Evolutionary conservation across 305 asterid species (phyloP).

Genomic region (Fraxinus platypoda): DNA sequence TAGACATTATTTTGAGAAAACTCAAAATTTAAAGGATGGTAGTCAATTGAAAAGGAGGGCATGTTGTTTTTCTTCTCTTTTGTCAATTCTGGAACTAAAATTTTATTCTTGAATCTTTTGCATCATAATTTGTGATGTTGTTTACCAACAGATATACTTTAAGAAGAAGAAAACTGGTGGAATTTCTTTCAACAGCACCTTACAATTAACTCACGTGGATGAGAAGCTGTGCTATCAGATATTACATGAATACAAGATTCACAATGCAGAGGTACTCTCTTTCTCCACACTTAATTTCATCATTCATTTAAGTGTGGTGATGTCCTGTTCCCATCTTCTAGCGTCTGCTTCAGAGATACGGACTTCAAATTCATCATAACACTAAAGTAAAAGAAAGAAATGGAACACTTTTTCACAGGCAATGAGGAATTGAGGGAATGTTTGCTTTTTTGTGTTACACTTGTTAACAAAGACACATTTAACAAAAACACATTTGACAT

Average conservation of each 20-base stretch:
- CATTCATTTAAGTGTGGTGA: neutral
- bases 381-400: neutral
- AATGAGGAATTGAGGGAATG: neutral
- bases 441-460: neutral
- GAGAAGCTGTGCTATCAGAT: constrained; percentile 99
- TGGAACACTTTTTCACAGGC: neutral
- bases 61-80: neutral
- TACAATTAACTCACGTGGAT: constrained; percentile 79
- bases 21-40: neutral
- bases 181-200: constrained; percentile 92
- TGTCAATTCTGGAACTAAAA: neutral
- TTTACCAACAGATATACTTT: constrained; percentile 77
- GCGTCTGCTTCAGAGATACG: neutral
- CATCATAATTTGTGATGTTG: constrained; percentile 12
- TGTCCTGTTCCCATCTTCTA: neutral
- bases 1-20: neutral
- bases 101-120: neutral
- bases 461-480: neutral
- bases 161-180: constrained; percentile 99
- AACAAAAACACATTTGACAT: neutral
- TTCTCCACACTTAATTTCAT: neutral
- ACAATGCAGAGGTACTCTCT: constrained; percentile 89
- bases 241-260: constrained; percentile 90
- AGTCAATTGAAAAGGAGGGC: neutral
- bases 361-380: neutral